These are phyloP conservation scores for Scheffersomyces quercinus DNA, from an alignment of 1,139 yeast genomes.

Conservation along the genomic window DNA sequence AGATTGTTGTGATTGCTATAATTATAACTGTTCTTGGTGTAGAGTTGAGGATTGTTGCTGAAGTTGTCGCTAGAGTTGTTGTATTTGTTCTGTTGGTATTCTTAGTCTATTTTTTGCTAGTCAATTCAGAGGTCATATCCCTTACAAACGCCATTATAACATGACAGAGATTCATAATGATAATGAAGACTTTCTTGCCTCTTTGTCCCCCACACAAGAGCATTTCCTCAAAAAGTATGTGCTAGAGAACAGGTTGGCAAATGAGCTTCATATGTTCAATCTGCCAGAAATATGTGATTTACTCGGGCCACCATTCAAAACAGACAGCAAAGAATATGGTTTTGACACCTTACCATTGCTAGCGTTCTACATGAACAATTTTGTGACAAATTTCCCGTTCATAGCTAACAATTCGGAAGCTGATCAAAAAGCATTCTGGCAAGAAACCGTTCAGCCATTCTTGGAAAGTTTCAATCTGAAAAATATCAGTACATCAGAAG, in stretches of 20 bases:
- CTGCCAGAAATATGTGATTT: conserved; percentile 59
- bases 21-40: no score
- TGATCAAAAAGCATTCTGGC: conserved; percentile 69
- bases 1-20: no score
- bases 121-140: no score
- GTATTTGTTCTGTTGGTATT: no score
- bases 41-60: no score
- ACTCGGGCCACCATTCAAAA: conserved; percentile 72
- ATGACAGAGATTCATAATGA: no score
- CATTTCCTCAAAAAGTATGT: conserved; percentile 85
- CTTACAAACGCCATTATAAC: no score
- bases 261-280: conserved; percentile 61
- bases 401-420: conserved; percentile 48
- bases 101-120: no score
- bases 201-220: conserved; percentile 62
- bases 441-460: conserved; percentile 72
- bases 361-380: conserved; percentile 62
- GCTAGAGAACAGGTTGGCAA: conserved; percentile 57
- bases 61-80: no score
- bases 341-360: conserved; percentile 59
- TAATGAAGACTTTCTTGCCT: conserved; percentile 1
- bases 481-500: conserved; percentile 64
- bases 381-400: conserved; percentile 73
- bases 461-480: conserved; percentile 73
- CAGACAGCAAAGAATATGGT: conserved; percentile 13